Evolutionary conservation across 768 basidiomycete species (phyloP), one percentile per base, ranked within the genome.

Genomic region (Porpolomopsis calyptriformis): DNA sequence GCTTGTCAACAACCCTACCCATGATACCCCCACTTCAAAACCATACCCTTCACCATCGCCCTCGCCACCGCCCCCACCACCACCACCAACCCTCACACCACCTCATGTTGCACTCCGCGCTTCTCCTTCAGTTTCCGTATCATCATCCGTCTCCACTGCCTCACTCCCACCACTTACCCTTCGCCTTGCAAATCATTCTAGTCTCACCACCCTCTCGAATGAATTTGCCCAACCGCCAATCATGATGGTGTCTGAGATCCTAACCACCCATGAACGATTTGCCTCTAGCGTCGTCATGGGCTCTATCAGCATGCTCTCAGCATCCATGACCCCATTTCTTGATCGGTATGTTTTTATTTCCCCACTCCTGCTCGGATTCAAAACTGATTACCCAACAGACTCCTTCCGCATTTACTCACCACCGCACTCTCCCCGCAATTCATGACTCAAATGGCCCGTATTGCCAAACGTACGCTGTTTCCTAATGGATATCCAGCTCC

Each of bases 401-500:
- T 91, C 50, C 66, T 93, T 22, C 81, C 80, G 0, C 75, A 85
- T 56, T 55, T 87, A 40, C 64, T 96, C 40, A 69, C 72, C 50
- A 68, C 67, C 0, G 62, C 72, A 16, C 64, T 84, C 46, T 67
- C 77, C 1, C 66, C 76, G 4, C 49, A 66, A 4, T 72, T 74
- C 41, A 59, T 87, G 20, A 68, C 82, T 16, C 67, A 66, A 25
- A 59, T 74, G 22, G 66, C 80, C 29, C 73, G 76, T 29, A 57
- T 71, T 4, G 64, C 78, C 11, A 88, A 86, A 54, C 72, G 72
- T 7, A 73, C 82, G 6, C 69, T 98, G 22, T 98, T 94, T 58
- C 93, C 94, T 3, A 80, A 80, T 50, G 93, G 94, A 11, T 89
- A 88, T 63, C 91, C 90, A 1, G 85, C 75, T 0, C 77, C 80